Conservation (phyloP, 163 green algal species). For the Trebouxia gelatinosa region DNA sequence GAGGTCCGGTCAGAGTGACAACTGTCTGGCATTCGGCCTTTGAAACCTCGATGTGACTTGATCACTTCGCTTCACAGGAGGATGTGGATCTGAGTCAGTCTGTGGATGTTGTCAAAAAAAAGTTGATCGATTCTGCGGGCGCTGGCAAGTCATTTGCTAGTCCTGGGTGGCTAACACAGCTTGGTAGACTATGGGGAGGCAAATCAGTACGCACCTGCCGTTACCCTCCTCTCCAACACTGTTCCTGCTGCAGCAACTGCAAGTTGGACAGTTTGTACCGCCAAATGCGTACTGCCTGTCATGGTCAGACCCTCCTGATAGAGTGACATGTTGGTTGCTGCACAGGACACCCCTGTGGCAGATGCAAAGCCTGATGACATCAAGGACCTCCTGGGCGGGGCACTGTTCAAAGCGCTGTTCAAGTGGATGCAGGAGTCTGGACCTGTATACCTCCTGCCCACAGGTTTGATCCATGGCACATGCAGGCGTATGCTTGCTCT, state of each 20-base stretch:
- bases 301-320: too few species aligned
- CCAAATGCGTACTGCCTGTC: background rate
- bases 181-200: constrained; percentile 88
- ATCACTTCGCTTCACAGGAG: background rate
- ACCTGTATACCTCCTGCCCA: constrained; percentile 95
- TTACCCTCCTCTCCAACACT: too few species aligned
- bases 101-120: constrained; percentile 45
- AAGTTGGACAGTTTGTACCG: background rate
- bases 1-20: background rate
- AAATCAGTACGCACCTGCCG: constrained; percentile 84
- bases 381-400: constrained; percentile 91
- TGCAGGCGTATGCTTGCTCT: too few species aligned
- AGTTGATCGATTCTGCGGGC: constrained; percentile 79
- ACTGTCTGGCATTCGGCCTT: background rate
- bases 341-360: constrained; percentile 89
- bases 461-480: constrained; percentile 45
- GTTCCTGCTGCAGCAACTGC: background rate
- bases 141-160: constrained; percentile 75
- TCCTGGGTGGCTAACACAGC: constrained; percentile 90
- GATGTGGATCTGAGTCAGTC: constrained; percentile 32
- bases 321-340: background rate
- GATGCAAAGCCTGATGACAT: constrained; percentile 96
- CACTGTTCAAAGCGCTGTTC: constrained; percentile 91
- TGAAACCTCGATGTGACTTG: background rate
- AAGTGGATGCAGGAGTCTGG: constrained; percentile 92